Evolutionary conservation across 2,329 filamentous ascomycete species (phyloP).

Genomic region (Calonectria multiphialidica): DNA sequence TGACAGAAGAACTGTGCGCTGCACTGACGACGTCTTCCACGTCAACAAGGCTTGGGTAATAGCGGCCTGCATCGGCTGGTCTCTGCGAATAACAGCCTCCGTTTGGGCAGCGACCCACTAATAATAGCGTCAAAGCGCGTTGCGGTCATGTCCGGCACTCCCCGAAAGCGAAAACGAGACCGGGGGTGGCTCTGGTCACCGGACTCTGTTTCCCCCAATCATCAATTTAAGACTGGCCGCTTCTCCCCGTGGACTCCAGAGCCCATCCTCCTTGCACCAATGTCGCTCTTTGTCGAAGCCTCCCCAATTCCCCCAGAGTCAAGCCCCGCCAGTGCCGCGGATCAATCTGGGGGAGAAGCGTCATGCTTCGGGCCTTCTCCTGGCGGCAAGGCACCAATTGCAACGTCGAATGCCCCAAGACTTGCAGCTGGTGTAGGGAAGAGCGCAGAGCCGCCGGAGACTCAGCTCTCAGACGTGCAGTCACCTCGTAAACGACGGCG

Average conservation of each 20-base stretch:
- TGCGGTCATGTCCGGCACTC: not conserved
- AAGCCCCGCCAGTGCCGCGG: not conserved
- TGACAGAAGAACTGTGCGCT: not conserved
- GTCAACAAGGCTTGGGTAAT: too few relatives aligned
- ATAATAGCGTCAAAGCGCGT: not conserved
- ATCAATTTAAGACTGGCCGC: not conserved
- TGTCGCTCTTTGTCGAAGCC: not conserved
- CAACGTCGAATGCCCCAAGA: not conserved
- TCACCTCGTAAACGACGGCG: conserved; percentile 2
- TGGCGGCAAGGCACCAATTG: not conserved
- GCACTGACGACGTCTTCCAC: not conserved
- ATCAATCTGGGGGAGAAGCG: not conserved
- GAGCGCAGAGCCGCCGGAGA: not conserved
- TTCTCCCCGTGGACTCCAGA: not conserved
- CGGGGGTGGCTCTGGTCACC: too few relatives aligned
- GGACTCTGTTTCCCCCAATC: not conserved
- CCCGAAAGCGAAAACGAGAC: not conserved
- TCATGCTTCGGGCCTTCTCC: not conserved
- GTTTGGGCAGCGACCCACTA: not conserved
- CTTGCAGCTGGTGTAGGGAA: not conserved
- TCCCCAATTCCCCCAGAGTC: not conserved
- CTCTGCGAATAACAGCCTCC: not conserved
- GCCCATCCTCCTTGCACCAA: not conserved
- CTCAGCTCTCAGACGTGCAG: not conserved
- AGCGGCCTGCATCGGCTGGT: not conserved